Base-by-base conservation (phyloP, 352 stramenopile genomes). In the Globisporangium parvum region DNA sequence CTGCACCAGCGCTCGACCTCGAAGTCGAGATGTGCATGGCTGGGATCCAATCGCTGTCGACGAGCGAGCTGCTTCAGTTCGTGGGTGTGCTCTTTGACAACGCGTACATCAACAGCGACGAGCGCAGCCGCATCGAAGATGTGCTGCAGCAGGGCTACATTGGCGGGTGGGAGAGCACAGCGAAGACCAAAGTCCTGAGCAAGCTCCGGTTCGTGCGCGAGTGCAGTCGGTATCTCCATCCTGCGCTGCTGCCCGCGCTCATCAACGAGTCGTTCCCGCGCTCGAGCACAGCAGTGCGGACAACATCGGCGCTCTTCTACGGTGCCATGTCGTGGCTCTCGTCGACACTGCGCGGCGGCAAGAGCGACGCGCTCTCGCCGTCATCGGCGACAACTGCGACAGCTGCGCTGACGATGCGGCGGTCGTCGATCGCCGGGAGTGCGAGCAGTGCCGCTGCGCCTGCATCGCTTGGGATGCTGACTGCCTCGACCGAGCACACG, bases 141-240 rank as follows among this genome's bases (percentile, higher is more conserved):
- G 62, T 93, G 28, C 70, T 93, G 8, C 82, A 91, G 47, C 87
- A 88, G 44, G 83, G 83, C 0, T 91, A 90, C 48, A 90, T 93
- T 26, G 80, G 78, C 45, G 78, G 80, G 2, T 91, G 83, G 83
- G 83, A 91, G 53, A 71, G 59, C 20, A 85, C 73, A 1, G 80
- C 83, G 26, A 91, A 91, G 59, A 24, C 65, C 3, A 76, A 80
- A 23, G 79, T 95, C 4, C 23, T 90, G 28, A 63, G 66, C 4
- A 87, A 90, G 51, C 62, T 95, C 37, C 73, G 73, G 6, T 90
- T 91, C 55, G 76, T 92, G 18, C 77, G 81, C 6, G 73, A 91
- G 45, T 91, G 81, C 58, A 91, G 75, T 54, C 71, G 74, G 6
- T 89, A 71, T 41, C 54, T 89, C 31, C 79, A 89, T 46, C 79